A percentile compares a stretch with the other conserved stretches of the same genome.
phyloP scores from a whole-genome alignment of 2,329 filamentous ascomycete species.

The Niveomyces coronatus region DNA sequence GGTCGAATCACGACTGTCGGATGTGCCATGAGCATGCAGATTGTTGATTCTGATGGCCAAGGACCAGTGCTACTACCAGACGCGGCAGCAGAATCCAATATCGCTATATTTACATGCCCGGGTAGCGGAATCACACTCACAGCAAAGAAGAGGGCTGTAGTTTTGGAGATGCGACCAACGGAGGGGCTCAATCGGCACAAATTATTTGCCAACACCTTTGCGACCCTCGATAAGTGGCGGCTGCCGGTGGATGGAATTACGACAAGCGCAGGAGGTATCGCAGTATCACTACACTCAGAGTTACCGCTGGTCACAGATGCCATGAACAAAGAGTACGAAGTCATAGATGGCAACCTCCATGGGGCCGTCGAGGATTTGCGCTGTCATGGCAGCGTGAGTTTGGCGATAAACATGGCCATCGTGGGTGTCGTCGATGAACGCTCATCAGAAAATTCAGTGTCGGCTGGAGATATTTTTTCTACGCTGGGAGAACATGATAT shows the following conservation, averaged over 20 bases:
- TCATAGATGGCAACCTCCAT: background rate
- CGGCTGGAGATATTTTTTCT: background rate
- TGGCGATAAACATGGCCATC: background rate
- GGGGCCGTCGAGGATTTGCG: background rate
- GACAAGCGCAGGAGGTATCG: background rate
- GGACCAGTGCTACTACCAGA: too few species aligned
- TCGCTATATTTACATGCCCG: background rate
- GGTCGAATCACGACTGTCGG: too few species aligned
- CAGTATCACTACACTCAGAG: background rate
- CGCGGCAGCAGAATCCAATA: background rate
- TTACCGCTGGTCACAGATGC: background rate
- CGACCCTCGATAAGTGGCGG: background rate
- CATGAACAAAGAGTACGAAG: background rate
- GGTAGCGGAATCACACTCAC: background rate
- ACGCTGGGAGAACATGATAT: background rate
- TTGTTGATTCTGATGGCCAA: too few species aligned
- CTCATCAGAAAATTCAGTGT: background rate
- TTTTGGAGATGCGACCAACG: background rate
- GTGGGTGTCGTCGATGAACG: too few species aligned
- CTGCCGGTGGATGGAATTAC: background rate
- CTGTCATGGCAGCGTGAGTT: background rate
- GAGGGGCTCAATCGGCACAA: background rate
- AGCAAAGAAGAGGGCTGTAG: background rate
- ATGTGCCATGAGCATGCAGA: too few species aligned
- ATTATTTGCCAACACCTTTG: slow-evolving; percentile 1